Base-by-base conservation (phyloP, 2,329 filamentous ascomycete genomes). In the Pyrenophora tritici-repentis region DNA sequence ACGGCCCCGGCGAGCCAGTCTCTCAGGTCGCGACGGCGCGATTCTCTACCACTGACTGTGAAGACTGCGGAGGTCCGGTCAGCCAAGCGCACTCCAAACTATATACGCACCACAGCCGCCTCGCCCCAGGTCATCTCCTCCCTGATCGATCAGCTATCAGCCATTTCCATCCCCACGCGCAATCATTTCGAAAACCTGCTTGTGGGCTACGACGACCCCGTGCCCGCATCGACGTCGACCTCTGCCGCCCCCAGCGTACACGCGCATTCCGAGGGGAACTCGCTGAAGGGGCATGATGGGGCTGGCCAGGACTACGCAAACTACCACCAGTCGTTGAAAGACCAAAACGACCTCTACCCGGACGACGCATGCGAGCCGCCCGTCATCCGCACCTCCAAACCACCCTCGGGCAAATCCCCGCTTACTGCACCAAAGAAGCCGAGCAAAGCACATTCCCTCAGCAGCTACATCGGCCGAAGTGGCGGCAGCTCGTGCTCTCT, bases 371-470 rank as follows among this genome's bases (percentile, higher is more conserved):
- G 82, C 26, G 77, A 80, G 54, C 76, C 90, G 10, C 91, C 91
- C 14, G 83, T 93, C 47, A 83, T 95, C 62, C 86, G 88, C 58
- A 96, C 92, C 26, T 84, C 90, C 26, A 92, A 92, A 71, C 88
- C 87, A 6, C 89, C 89, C 0, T 90, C 88, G 42, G 89, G 89
- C 46, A 84, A 86, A 63, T 91, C 89, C 20, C 76, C 86, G 14
- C 75, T 89, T 43, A 91, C 87, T n/a, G 83, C 86, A 0, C 81
- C 84, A 77, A 69, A 67, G 22, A 72, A 70, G 62, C 63, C 60
- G 39, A 69, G 69, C 42, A 73, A 71, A 61, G 55, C 71, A 39
- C 62, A 67, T 43, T 82, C 83, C 10, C 68, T 89, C 36, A 83
- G 81, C 63, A 83, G 81, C 35, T 81, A 89, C 35, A 76, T 89